Conservation (phyloP, 371 early-diverging fungal species). For the Mortierella sp. region DNA sequence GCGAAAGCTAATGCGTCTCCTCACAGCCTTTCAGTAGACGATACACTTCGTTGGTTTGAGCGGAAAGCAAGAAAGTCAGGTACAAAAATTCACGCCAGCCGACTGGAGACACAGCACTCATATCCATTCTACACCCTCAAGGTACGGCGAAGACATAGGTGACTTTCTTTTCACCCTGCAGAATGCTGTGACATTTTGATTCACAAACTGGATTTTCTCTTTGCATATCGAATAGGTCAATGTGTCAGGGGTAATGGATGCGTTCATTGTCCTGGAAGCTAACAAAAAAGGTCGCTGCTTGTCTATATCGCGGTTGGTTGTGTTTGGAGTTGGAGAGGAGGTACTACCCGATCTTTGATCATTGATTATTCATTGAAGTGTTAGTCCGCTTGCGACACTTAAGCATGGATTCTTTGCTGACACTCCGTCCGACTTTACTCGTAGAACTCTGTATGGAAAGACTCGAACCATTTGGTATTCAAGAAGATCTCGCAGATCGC, state of each 20-base stretch:
- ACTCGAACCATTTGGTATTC: conserved; percentile 52
- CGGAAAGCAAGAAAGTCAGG: conserved; percentile 22
- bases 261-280: conserved; percentile 42
- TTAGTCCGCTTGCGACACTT: too few species aligned
- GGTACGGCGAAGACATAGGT: conserved; percentile 8
- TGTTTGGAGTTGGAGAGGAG: conserved; percentile 52
- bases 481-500: conserved; percentile 55
- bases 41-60: conserved; percentile 42
- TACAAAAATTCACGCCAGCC: conserved; percentile 26
- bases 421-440: background rate
- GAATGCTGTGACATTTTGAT: background rate
- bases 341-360: conserved; percentile 16
- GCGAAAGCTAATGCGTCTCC: background rate
- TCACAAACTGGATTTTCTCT: background rate
- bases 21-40: conserved; percentile 43
- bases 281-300: conserved; percentile 30
- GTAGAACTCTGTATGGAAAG: conserved; percentile 47
- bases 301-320: conserved; percentile 42
- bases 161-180: background rate
- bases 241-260: conserved; percentile 41
- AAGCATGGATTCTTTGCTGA: background rate
- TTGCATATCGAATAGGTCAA: conserved; percentile 15
- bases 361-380: background rate
- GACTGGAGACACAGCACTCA: conserved; percentile 29
- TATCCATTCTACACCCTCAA: conserved; percentile 38